phyloP scores from a whole-genome alignment of 495 filamentous ascomycete species.

The Penicillium dipodomyicola region DNA sequence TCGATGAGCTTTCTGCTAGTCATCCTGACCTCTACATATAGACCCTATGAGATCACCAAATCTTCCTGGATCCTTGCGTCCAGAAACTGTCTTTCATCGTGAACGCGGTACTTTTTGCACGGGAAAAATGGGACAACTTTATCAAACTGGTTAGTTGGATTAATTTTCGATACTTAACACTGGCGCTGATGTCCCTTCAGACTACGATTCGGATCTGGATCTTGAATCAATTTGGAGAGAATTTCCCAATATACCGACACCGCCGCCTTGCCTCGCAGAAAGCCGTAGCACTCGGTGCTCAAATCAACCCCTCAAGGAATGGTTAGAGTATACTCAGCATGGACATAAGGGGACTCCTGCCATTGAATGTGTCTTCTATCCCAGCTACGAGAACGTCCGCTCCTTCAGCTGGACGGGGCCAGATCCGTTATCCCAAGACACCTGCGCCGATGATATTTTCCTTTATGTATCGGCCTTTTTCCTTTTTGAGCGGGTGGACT shows the following conservation, averaged over 20 bases:
- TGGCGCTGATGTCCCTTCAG: neutral
- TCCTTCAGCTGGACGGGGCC: conserved; percentile 12
- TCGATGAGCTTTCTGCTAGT: too few relatives aligned
- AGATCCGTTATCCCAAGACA: conserved; percentile 5
- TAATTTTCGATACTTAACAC: neutral
- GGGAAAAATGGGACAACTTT: neutral
- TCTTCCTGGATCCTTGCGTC: too few relatives aligned
- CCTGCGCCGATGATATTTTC: conserved; percentile 9
- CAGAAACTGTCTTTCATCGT: neutral
- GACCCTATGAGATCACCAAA: too few relatives aligned
- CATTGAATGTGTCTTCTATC: neutral
- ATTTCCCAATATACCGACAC: neutral
- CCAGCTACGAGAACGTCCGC: neutral
- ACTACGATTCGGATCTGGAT: conserved; percentile 1
- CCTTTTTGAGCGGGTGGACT: conserved; percentile 2
- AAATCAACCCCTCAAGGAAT: neutral
- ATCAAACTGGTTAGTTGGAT: neutral
- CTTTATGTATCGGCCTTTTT: conserved; percentile 9
- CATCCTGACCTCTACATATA: too few relatives aligned
- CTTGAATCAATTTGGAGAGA: conserved; percentile 1
- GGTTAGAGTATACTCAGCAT: neutral
- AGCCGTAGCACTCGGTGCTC: neutral
- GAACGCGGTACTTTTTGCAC: neutral
- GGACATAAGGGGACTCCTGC: neutral
- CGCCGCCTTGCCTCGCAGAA: neutral